Evolutionary conservation across 2,329 filamentous ascomycete species (phyloP).

Genomic region (Colletotrichum orchidophilum): DNA sequence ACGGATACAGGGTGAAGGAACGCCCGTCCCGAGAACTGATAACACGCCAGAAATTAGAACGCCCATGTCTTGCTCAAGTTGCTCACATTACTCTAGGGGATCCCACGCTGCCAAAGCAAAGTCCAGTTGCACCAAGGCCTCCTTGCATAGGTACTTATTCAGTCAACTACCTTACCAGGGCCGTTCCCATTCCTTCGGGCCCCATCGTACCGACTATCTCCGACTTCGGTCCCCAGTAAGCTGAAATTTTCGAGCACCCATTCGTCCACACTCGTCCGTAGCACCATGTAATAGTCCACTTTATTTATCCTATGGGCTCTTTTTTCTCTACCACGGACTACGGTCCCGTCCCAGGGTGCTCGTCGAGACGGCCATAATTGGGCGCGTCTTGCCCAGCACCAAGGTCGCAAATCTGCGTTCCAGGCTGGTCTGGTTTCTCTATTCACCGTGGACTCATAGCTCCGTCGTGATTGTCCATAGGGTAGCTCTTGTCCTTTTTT

Average conservation of each 20-base stretch:
- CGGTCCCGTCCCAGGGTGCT: background rate
- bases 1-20: background rate
- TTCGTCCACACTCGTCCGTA: constrained; percentile 12
- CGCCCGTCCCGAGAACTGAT: background rate
- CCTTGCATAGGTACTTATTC: background rate
- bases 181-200: constrained; percentile 20
- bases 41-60: background rate
- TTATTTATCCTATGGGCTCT: background rate
- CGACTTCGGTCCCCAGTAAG: constrained; percentile 33
- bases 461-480: background rate
- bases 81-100: background rate
- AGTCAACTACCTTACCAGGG: too few relatives aligned
- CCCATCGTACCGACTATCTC: constrained; percentile 32
- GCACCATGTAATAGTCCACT: constrained; percentile 6
- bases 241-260: constrained; percentile 26
- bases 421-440: background rate
- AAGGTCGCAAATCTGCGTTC: background rate
- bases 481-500: background rate
- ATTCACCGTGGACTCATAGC: constrained; percentile 18
- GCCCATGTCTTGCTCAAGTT: background rate
- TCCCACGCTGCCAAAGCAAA: background rate
- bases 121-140: background rate
- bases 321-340: background rate
- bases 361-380: constrained; percentile 5
- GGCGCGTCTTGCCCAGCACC: constrained; percentile 1